Conservation (phyloP, 2,329 filamentous ascomycete species). For the Alternaria sp. region DNA sequence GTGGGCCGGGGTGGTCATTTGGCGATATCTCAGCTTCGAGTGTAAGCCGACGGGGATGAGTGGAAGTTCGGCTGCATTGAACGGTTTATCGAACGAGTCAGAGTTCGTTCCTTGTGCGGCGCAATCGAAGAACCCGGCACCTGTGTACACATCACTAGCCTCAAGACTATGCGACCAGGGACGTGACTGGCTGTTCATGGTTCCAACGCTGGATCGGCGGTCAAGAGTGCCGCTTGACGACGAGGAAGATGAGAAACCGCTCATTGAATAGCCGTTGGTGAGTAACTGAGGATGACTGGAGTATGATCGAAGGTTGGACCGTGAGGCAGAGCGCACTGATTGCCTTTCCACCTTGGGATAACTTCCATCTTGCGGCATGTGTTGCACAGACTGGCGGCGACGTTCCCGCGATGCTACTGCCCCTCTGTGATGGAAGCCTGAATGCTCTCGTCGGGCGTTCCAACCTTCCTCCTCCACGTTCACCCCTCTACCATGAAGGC, state of each 20-base stretch:
- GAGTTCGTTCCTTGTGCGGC: constrained; percentile 17
- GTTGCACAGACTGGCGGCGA: constrained; percentile 14
- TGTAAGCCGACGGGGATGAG: constrained; percentile 4
- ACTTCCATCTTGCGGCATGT: constrained; percentile 12
- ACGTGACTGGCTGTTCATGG: background rate
- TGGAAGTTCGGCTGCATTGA: constrained; percentile 4
- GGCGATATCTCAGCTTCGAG: background rate
- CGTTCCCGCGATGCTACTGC: constrained; percentile 17
- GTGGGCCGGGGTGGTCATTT: background rate
- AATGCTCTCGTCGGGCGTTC: constrained; percentile 26
- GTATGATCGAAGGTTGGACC: constrained; percentile 11
- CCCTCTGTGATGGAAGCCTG: constrained; percentile 23
- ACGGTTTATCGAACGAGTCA: constrained; percentile 13
- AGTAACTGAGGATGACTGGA: constrained; percentile 25
- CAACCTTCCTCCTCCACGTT: constrained; percentile 16
- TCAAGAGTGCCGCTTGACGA: background rate
- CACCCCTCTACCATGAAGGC: background rate
- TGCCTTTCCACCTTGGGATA: constrained; percentile 10
- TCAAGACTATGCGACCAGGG: background rate
- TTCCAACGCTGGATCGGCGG: constrained; percentile 9
- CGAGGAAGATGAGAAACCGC: background rate
- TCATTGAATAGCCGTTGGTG: constrained; percentile 17
- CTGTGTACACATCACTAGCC: constrained; percentile 12
- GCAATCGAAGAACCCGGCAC: constrained; percentile 18
- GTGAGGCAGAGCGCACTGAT: constrained; percentile 9